A percentile compares a stretch with the other conserved stretches of the same genome.
Conservation (phyloP, 129 eudicot genomes). For the Solidago caesia region DNA sequence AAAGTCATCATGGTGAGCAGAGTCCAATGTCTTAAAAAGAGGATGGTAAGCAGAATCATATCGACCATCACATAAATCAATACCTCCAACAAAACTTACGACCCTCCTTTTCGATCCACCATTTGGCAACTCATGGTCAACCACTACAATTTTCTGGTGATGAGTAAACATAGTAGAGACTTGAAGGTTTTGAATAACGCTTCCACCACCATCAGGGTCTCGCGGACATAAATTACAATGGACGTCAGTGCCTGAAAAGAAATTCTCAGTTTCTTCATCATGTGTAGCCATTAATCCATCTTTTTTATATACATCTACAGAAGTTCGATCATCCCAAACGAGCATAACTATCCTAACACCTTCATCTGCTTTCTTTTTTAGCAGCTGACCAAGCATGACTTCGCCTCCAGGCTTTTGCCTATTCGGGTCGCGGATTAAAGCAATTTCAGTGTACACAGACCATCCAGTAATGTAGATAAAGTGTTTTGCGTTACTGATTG, state of each 20-base stretch:
- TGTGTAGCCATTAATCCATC: conserved; percentile 90
- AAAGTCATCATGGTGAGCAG: conserved; percentile 70
- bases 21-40: conserved; percentile 60
- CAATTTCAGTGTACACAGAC: conserved; percentile 78
- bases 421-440: conserved; percentile 60
- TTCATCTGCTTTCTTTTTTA: conserved; percentile 66
- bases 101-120: conserved; percentile 57
- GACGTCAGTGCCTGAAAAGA: conserved; percentile 50
- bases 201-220: conserved; percentile 73
- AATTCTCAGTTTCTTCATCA: conserved; percentile 66
- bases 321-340: conserved; percentile 75
- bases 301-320: conserved; percentile 50
- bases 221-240: conserved; percentile 75
- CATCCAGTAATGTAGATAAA: conserved; percentile 75
- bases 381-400: conserved; percentile 60
- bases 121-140: conserved; percentile 60
- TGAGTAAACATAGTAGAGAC: conserved; percentile 84
- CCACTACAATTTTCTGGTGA: conserved; percentile 82
- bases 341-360: conserved; percentile 72
- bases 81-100: conserved; percentile 81
- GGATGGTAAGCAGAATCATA: conserved; percentile 67
- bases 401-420: conserved; percentile 70
- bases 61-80: conserved; percentile 81
- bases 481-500: conserved; percentile 59
- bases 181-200: conserved; percentile 58